A percentile compares a stretch with the other conserved stretches of the same genome.
These are phyloP conservation scores for Trichoderma cornu-damae DNA, from an alignment of 2,329 filamentous ascomycete genomes.

Conservation along the genomic window DNA sequence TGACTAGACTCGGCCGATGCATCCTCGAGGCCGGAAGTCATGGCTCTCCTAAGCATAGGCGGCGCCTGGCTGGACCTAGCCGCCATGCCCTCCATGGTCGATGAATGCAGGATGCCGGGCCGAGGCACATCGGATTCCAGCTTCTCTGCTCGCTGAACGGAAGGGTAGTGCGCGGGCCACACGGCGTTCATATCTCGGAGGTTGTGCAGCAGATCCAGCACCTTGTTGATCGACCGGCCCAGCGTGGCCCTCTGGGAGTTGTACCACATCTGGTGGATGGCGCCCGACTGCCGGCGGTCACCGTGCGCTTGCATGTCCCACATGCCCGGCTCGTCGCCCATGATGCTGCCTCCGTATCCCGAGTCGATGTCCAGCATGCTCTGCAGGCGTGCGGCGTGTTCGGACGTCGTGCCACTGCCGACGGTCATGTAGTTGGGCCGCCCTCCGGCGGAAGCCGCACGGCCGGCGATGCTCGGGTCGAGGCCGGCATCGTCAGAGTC, in stretches of 20 bases:
- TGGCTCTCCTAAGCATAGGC: conserved; percentile 58
- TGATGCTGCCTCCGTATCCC: conserved; percentile 79
- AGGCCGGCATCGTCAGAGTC: conserved; percentile 23
- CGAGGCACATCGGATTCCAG: conserved; percentile 46
- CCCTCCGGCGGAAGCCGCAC: conserved; percentile 28
- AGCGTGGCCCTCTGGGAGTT: conserved; percentile 86
- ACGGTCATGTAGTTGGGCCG: conserved; percentile 79
- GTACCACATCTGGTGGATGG: conserved; percentile 90
- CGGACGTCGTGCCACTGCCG: conserved; percentile 72
- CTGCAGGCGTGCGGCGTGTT: conserved; percentile 75
- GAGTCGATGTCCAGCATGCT: conserved; percentile 81
- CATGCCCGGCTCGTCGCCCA: conserved; percentile 49
- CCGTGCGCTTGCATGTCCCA: conserved; percentile 43
- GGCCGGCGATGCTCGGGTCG: conserved; percentile 26
- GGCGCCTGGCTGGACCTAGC: conserved; percentile 37
- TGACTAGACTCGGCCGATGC: conserved; percentile 65
- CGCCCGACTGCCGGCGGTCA: conserved; percentile 59
- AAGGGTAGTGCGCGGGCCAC: conserved; percentile 95
- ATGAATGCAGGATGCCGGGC: conserved; percentile 59
- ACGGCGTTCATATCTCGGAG: conserved; percentile 83
- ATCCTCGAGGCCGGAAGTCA: conserved; percentile 52
- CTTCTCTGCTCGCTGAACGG: conserved; percentile 60
- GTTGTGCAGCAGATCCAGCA: conserved; percentile 74
- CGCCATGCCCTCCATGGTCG: conserved; percentile 48
- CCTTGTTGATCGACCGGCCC: conserved; percentile 80